These are phyloP conservation scores for Citrus unshiu DNA, from an alignment of 345 rosid genomes.

Conservation along the genomic window DNA sequence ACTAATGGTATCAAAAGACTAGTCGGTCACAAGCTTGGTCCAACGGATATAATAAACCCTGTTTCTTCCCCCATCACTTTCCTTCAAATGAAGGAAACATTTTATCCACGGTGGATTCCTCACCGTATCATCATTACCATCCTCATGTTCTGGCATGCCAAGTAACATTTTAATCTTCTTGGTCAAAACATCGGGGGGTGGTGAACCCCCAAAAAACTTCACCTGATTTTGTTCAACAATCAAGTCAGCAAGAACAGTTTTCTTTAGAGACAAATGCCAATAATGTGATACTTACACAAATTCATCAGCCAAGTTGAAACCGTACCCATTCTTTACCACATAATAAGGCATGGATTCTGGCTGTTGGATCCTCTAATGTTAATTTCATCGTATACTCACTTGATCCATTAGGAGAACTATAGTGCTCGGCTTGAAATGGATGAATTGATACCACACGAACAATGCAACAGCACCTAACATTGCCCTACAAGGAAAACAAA, in stretches of 20 bases:
- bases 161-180: conserved; percentile 7
- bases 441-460: conserved; percentile 6
- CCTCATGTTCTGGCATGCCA: conserved; percentile 7
- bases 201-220: not conserved
- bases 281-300: not conserved
- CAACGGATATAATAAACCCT: not conserved
- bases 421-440: not conserved
- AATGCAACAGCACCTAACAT: not conserved
- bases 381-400: not conserved
- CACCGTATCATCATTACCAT: not conserved
- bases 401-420: not conserved
- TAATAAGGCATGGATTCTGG: conserved; percentile 8
- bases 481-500: not conserved
- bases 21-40: not conserved
- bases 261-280: not conserved
- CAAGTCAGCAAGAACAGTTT: not conserved
- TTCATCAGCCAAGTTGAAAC: not conserved
- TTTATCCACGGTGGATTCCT: conserved; percentile 13
- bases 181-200: not conserved
- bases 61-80: not conserved
- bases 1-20: not conserved
- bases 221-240: not conserved
- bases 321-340: not conserved
- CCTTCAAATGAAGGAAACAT: not conserved
- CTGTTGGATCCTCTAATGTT: conserved; percentile 21